These are phyloP conservation scores for Volvariella volvacea DNA, from an alignment of 1,284 basidiomycete genomes.

Conservation along the genomic window DNA sequence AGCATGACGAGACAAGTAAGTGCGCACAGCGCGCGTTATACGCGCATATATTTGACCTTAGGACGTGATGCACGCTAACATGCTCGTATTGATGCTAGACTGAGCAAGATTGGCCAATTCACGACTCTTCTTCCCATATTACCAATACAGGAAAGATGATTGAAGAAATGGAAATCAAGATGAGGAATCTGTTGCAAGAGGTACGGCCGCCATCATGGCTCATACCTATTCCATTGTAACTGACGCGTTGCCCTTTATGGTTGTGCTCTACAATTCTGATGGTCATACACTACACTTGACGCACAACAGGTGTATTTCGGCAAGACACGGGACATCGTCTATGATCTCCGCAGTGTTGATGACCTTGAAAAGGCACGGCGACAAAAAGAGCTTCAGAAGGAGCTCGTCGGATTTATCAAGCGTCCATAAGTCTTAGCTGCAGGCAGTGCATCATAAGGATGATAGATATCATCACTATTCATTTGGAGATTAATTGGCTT, in stretches of 20 bases:
- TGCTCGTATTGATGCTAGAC: conserved; percentile 39
- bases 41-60: not conserved
- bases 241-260: conserved; percentile 1
- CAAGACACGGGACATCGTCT: conserved; percentile 94
- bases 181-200: conserved; percentile 93
- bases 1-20: conserved; percentile 94
- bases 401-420: conserved; percentile 88
- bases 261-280: not conserved
- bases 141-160: conserved; percentile 91
- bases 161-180: conserved; percentile 99
- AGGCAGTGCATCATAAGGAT: not conserved
- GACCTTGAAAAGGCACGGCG: conserved; percentile 79
- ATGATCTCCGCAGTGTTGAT: conserved; percentile 82
- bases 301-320: conserved; percentile 84
- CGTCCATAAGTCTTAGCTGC: conserved; percentile 29
- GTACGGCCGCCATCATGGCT: conserved; percentile 27
- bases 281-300: conserved; percentile 1
- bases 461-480: not conserved
- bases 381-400: conserved; percentile 87
- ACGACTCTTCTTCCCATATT: conserved; percentile 78
- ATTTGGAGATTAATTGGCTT: too few relatives aligned
- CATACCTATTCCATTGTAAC: conserved; percentile 2
- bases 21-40: too few relatives aligned
- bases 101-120: conserved; percentile 81
- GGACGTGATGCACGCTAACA: too few relatives aligned